Evolutionary conservation across 2,329 filamentous ascomycete genomes (phyloP).

Genomic region (Fusarium succisae): DNA sequence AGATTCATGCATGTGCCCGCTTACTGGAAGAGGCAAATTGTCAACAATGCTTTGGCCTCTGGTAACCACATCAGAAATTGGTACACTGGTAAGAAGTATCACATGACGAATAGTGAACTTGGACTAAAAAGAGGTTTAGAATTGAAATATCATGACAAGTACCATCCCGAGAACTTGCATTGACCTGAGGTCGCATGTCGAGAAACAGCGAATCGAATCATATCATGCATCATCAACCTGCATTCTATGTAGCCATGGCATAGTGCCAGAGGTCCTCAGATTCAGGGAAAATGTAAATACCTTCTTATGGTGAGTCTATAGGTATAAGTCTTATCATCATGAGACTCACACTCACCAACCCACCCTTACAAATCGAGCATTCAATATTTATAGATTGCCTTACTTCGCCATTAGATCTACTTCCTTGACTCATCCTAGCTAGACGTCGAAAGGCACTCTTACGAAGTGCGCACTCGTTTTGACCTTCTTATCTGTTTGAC

Average conservation of each 20-base stretch:
- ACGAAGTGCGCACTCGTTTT: slow-evolving; percentile 44
- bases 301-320: neutral
- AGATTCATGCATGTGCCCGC: slow-evolving; percentile 7
- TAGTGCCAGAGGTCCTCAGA: neutral
- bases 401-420: neutral
- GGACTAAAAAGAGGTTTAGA: neutral
- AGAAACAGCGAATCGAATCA: neutral
- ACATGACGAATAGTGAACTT: neutral
- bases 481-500: slow-evolving; percentile 29
- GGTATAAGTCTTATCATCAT: neutral
- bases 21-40: slow-evolving; percentile 16
- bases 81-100: neutral
- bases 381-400: neutral
- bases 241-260: neutral
- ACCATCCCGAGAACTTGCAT: neutral
- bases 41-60: slow-evolving; percentile 6
- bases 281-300: neutral
- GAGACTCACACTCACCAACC: neutral
- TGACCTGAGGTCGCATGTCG: neutral
- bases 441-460: neutral
- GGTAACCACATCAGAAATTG: neutral
- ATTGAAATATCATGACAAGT: neutral
- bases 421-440: neutral
- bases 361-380: neutral
- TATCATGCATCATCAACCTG: neutral